Evolutionary conservation across 2,329 filamentous ascomycete species (phyloP).

Genomic region (Dactylellina leptospora): DNA sequence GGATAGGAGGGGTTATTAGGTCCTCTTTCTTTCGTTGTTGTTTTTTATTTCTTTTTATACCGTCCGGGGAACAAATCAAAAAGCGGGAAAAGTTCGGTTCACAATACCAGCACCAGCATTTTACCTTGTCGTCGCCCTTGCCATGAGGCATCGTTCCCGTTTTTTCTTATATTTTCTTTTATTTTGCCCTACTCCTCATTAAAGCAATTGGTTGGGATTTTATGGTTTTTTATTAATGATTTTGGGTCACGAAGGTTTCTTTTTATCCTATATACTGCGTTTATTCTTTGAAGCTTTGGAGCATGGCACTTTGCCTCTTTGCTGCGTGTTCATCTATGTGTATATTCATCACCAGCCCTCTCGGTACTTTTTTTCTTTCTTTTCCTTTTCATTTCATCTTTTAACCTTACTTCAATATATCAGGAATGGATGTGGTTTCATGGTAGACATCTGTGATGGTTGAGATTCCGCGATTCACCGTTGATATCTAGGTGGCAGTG

Average conservation of each 20-base stretch:
- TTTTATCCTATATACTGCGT: constrained; percentile 8
- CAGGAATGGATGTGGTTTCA: constrained; percentile 9
- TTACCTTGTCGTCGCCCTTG: constrained; percentile 5
- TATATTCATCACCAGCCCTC: neutral
- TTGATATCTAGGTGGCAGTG: too few relatives aligned
- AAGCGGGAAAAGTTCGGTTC: constrained; percentile 26
- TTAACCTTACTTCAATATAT: constrained; percentile 8
- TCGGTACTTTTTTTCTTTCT: constrained; percentile 5
- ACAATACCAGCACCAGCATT: constrained; percentile 23
- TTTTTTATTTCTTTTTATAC: constrained; percentile 11
- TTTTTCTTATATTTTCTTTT: constrained; percentile 8
- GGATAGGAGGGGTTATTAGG: constrained; percentile 19
- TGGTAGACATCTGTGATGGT: neutral
- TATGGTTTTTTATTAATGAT: constrained; percentile 30
- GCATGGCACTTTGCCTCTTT: neutral
- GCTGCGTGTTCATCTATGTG: constrained; percentile 12
- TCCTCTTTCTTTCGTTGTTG: constrained; percentile 2
- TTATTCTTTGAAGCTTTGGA: neutral
- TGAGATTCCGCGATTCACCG: too few relatives aligned
- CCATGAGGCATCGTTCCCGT: constrained; percentile 14
- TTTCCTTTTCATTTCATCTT: neutral
- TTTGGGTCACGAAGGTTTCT: constrained; percentile 23
- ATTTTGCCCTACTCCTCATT: neutral
- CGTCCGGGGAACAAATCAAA: neutral
- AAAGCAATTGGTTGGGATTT: constrained; percentile 30